These are phyloP conservation scores for Metschnikowia amazonensis DNA, from an alignment of 805 yeast species.

Conservation along the genomic window DNA sequence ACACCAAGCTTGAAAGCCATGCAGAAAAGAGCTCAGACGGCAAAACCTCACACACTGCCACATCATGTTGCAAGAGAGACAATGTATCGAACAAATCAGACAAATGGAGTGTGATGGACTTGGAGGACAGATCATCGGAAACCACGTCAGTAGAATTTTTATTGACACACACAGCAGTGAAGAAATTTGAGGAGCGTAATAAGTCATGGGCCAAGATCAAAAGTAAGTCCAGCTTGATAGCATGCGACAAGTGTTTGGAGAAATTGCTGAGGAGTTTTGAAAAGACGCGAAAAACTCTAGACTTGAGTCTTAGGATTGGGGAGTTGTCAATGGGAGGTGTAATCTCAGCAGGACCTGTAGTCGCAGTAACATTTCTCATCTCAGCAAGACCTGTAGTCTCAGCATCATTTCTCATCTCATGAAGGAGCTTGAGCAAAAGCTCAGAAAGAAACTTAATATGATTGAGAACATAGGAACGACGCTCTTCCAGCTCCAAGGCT, in stretches of 20 bases:
- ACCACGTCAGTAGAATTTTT: neutral
- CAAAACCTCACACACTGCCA: constrained; percentile 19
- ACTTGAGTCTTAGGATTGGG: constrained; percentile 24
- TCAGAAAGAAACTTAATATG: constrained; percentile 19
- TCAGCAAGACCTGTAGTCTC: no score
- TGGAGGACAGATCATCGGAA: neutral
- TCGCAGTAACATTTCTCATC: no score
- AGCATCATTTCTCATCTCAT: no score
- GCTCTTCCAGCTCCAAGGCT: constrained; percentile 34
- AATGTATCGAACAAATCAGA: constrained; percentile 33
- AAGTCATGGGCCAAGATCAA: constrained; percentile 24
- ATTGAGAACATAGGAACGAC: constrained; percentile 34
- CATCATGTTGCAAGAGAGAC: constrained; percentile 26
- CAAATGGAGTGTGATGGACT: constrained; percentile 9
- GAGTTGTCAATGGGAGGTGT: no score
- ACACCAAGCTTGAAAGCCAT: constrained; percentile 27
- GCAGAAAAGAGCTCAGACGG: constrained; percentile 11
- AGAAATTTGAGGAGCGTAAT: constrained; percentile 8
- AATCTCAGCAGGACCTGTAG: no score
- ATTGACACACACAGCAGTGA: neutral
- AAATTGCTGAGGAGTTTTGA: constrained; percentile 26
- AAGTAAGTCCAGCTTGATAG: constrained; percentile 16
- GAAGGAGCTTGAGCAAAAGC: constrained; percentile 8
- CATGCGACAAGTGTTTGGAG: constrained; percentile 21
- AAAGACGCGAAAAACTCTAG: constrained; percentile 27